Evolutionary conservation across 2,329 filamentous ascomycete species (phyloP).

Genomic region (Penicillium sclerotigenum): DNA sequence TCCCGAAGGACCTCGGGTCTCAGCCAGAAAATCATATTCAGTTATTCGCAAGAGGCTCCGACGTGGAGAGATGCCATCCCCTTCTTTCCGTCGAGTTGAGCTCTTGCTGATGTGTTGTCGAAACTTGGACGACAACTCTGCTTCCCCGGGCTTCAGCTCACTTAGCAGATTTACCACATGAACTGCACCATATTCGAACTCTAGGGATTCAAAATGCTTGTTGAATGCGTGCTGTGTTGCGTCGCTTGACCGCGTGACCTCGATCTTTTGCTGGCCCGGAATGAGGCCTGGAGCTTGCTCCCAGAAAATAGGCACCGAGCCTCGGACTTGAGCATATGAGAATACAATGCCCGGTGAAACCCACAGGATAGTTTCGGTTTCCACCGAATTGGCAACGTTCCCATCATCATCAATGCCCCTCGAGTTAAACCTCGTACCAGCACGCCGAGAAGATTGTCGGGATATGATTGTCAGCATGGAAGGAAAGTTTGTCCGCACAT

Average conservation of each 20-base stretch:
- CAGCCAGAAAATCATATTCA: slow-evolving; percentile 94
- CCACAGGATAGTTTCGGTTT: slow-evolving; percentile 92
- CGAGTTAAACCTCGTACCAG: slow-evolving; percentile 95
- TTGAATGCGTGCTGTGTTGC: slow-evolving; percentile 93
- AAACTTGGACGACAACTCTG: slow-evolving; percentile 77
- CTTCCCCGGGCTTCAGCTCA: slow-evolving; percentile 79
- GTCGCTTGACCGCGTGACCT: slow-evolving; percentile 80
- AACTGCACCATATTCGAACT: slow-evolving; percentile 81
- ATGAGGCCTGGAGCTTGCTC: slow-evolving; percentile 85
- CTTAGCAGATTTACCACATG: slow-evolving; percentile 95
- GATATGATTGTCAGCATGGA: slow-evolving; percentile 88
- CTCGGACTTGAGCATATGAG: slow-evolving; percentile 88
- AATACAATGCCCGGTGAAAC: slow-evolving; percentile 74
- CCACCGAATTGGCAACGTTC: slow-evolving; percentile 98
- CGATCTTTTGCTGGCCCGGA: slow-evolving; percentile 91
- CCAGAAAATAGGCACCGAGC: slow-evolving; percentile 96
- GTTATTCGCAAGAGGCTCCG: slow-evolving; percentile 75
- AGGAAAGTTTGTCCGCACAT: slow-evolving; percentile 66
- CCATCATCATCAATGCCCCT: slow-evolving; percentile 96
- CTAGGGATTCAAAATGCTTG: slow-evolving; percentile 87
- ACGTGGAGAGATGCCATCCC: slow-evolving; percentile 55
- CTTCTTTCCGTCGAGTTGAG: slow-evolving; percentile 59
- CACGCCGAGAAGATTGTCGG: slow-evolving; percentile 81
- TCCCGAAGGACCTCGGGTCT: slow-evolving; percentile 79
- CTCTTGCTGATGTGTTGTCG: slow-evolving; percentile 72